A percentile compares a stretch with the other conserved stretches of the same genome.
phyloP scores from a whole-genome alignment of 1,139 yeast species.

The Saccharomyces uvarum region DNA sequence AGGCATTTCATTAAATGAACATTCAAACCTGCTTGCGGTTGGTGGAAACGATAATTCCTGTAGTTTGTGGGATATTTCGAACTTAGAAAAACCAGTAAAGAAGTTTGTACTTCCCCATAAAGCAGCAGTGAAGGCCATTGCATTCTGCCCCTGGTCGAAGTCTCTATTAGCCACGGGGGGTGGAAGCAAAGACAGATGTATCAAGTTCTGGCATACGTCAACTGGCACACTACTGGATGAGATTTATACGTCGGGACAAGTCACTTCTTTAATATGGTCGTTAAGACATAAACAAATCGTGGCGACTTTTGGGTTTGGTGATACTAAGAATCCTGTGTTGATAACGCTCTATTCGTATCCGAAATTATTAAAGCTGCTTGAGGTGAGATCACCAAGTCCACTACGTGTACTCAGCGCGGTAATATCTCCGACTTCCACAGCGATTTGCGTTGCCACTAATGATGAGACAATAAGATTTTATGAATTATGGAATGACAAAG shows the following conservation, averaged over 20 bases:
- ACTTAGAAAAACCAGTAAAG: constrained; percentile 38
- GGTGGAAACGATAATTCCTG: constrained; percentile 74
- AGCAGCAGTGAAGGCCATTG: constrained; percentile 77
- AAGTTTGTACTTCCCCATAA: constrained; percentile 47
- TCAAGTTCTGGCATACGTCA: constrained; percentile 73
- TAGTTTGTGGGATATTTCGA: constrained; percentile 54
- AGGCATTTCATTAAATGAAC: constrained; percentile 50
- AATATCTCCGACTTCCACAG: constrained; percentile 52
- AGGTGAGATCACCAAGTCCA: constrained; percentile 47
- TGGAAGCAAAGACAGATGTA: constrained; percentile 63
- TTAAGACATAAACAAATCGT: constrained; percentile 51
- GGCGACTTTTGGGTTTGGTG: constrained; percentile 77
- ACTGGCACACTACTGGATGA: constrained; percentile 62
- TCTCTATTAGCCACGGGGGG: constrained; percentile 75
- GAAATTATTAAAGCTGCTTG: constrained; percentile 41
- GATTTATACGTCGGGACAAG: constrained; percentile 57
- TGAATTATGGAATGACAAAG: constrained; percentile 50
- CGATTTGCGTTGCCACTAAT: constrained; percentile 65
- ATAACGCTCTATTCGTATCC: constrained; percentile 64
- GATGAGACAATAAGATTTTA: constrained; percentile 73
- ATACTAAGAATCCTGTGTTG: constrained; percentile 39
- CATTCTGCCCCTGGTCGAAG: constrained; percentile 75
- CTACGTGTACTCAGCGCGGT: constrained; percentile 60
- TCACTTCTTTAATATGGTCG: constrained; percentile 78
- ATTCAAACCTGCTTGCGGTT: constrained; percentile 47